A percentile compares a stretch with the other conserved stretches of the same genome.
phyloP scores from a whole-genome alignment of 2,329 filamentous ascomycete genomes.

The Bipolaris cookei region DNA sequence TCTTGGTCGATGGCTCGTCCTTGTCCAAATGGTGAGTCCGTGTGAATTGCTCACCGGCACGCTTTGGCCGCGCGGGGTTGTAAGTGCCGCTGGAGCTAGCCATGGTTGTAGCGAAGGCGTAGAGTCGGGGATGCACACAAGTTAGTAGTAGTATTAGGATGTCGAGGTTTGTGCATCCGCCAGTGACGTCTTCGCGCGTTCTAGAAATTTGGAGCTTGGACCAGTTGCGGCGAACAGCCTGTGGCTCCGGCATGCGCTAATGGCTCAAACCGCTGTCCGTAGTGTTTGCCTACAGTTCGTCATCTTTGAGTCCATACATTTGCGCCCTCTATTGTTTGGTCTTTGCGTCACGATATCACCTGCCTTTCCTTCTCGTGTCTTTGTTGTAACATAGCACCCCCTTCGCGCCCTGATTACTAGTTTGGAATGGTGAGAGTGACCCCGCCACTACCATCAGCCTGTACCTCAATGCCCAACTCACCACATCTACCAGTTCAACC shows the following conservation, averaged over 20 bases:
- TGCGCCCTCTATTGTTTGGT: slow-evolving; percentile 17
- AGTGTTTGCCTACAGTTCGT: slow-evolving; percentile 20
- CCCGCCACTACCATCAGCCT: slow-evolving; percentile 29
- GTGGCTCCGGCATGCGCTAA: slow-evolving; percentile 8
- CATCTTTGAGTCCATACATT: slow-evolving; percentile 8
- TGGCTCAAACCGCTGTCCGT: slow-evolving; percentile 29
- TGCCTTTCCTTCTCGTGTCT: neutral
- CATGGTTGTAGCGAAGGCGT: slow-evolving; percentile 22
- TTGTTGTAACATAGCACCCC: neutral
- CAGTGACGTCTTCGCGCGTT: slow-evolving; percentile 24
- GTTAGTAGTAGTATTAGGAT: neutral
- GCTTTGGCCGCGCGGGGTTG: slow-evolving; percentile 75
- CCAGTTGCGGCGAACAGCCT: slow-evolving; percentile 18
- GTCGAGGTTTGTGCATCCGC: neutral
- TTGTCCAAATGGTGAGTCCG: slow-evolving; percentile 72
- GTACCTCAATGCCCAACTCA: slow-evolving; percentile 21
- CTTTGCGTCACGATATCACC: slow-evolving; percentile 21
- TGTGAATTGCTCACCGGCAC: slow-evolving; percentile 80
- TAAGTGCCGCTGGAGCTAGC: slow-evolving; percentile 37
- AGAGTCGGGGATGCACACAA: neutral
- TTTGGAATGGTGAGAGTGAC: slow-evolving; percentile 42
- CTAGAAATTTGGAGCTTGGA: slow-evolving; percentile 28
- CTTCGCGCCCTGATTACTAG: neutral
- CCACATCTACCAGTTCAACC: slow-evolving; percentile 44
- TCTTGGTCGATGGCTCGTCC: slow-evolving; percentile 66